Evolutionary conservation across 1,284 basidiomycete species (phyloP).

Genomic region (Austropuccinia psidii): DNA sequence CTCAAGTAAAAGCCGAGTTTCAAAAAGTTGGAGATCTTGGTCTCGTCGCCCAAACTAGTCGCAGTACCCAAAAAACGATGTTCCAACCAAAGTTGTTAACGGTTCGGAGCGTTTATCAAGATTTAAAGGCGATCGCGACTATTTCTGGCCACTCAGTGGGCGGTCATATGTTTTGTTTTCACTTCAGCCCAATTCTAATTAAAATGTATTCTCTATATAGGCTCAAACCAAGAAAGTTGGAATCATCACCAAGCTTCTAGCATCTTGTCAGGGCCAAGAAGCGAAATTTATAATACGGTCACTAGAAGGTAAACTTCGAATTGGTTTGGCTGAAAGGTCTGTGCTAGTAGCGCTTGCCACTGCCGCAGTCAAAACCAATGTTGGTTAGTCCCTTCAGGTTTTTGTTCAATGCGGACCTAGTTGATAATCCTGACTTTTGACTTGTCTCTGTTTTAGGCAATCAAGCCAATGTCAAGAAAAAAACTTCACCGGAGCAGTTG

Average conservation of each 20-base stretch:
- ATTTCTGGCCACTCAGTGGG: constrained; percentile 69
- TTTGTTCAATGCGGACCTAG: background rate
- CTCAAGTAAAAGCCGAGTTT: constrained; percentile 80
- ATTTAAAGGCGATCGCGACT: constrained; percentile 75
- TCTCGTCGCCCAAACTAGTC: constrained; percentile 85
- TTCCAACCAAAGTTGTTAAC: constrained; percentile 91
- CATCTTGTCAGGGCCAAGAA: constrained; percentile 71
- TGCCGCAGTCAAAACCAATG: constrained; percentile 54
- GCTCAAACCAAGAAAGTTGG: constrained; percentile 91
- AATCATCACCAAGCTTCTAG: constrained; percentile 87
- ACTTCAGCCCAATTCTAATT: constrained; percentile 39
- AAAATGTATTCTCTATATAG: constrained; percentile 48
- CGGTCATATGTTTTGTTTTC: background rate
- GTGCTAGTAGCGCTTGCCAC: constrained; percentile 48
- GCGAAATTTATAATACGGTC: constrained; percentile 95
- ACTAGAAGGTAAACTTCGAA: constrained; percentile 92
- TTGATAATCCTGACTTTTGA: background rate
- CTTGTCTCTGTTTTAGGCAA: constrained; percentile 39
- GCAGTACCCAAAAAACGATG: constrained; percentile 85
- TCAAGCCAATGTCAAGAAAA: constrained; percentile 64
- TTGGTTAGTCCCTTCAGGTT: constrained; percentile 62
- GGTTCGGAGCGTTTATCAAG: constrained; percentile 75
- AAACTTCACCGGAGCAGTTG: constrained; percentile 60
- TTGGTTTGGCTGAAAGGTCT: constrained; percentile 91
- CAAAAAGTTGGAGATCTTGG: constrained; percentile 93